A percentile compares a stretch with the other conserved stretches of the same genome.
Evolutionary conservation across 2,329 filamentous ascomycete genomes (phyloP).

Genomic region (Byssothecium circinans): DNA sequence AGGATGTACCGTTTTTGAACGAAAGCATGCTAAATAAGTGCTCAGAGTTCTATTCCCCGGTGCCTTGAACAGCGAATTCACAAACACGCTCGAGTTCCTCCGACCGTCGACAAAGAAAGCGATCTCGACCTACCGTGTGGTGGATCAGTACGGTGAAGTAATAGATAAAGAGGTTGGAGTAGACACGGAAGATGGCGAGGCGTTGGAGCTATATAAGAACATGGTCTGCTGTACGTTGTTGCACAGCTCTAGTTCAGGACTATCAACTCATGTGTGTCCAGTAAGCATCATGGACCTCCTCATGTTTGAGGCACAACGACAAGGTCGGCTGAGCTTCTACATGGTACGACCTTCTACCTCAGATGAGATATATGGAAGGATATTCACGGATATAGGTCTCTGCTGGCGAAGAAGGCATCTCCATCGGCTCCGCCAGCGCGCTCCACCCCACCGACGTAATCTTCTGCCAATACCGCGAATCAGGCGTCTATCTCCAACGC

Average conservation of each 20-base stretch:
- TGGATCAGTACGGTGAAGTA: conserved; percentile 84
- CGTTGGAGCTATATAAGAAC: conserved; percentile 62
- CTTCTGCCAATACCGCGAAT: conserved; percentile 92
- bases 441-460: conserved; percentile 83
- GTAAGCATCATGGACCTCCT: conserved; percentile 90
- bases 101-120: conserved; percentile 71
- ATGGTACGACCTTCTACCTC: conserved; percentile 66
- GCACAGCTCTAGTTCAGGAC: not conserved
- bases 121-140: conserved; percentile 87
- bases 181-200: conserved; percentile 66
- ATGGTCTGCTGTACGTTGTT: conserved; percentile 58
- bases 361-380: not conserved
- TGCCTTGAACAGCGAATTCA: conserved; percentile 94
- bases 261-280: conserved; percentile 19
- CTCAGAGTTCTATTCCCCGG: conserved; percentile 75
- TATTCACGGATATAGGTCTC: conserved; percentile 55
- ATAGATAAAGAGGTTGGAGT: conserved; percentile 72
- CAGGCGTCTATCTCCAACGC: conserved; percentile 85
- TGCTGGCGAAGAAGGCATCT: conserved; percentile 91
- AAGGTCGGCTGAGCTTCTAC: conserved; percentile 93
- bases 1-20: not conserved
- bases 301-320: conserved; percentile 97
- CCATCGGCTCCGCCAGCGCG: conserved; percentile 83
- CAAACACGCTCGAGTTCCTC: conserved; percentile 74
- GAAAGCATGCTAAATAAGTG: not conserved